Base-by-base conservation (phyloP, 2,329 filamentous ascomycete species). In the Akanthomyces muscarius region DNA sequence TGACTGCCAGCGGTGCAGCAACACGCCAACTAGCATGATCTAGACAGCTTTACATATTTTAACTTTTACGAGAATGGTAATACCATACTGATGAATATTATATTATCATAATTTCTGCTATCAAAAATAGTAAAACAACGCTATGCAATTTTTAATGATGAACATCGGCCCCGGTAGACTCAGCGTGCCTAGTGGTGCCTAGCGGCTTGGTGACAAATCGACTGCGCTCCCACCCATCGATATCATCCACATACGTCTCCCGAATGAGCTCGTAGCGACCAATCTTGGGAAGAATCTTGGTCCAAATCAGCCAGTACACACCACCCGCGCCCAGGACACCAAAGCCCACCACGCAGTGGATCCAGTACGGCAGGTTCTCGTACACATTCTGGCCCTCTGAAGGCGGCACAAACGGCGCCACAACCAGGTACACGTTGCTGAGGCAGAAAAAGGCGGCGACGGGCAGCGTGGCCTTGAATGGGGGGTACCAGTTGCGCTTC, bases 201-300 rank as follows among this genome's bases (percentile, higher is more conserved):
- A 70, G 62, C 5, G 82, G 80, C 65, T 76, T 71, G 63, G 71
- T 77, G 2, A 77, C 73, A 68, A 87, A 87, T 2, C 83, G 77
- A 61, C 76, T 84, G 38, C 83, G 76, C 67, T 86, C 85, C 86
- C 86, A 89, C 1, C 86, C 86, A 70, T 89, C 86, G 48, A 83
- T 78, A 0, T 79, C 78, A 65, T 86, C 83, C 8, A 88, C 72
- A 2, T 80, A 71, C 0, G 75, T 78, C 72, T 86, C 81, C 62
- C 82, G 79, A 2, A 85, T 78, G 11, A 89, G 76, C 67, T 83
- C 78, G 68, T 89, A 86, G 0, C 70, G 69, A 16, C 83, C 83
- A 38, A 85, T 65, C 68, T 76, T 78, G 61, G 83, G 83, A 42
- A 85, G 65, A 5, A 85, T 68, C 44, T 79, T 69, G 4, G 82